Evolutionary conservation across 495 filamentous ascomycete species (phyloP).

Genomic region (Talaromyces borbonicus): DNA sequence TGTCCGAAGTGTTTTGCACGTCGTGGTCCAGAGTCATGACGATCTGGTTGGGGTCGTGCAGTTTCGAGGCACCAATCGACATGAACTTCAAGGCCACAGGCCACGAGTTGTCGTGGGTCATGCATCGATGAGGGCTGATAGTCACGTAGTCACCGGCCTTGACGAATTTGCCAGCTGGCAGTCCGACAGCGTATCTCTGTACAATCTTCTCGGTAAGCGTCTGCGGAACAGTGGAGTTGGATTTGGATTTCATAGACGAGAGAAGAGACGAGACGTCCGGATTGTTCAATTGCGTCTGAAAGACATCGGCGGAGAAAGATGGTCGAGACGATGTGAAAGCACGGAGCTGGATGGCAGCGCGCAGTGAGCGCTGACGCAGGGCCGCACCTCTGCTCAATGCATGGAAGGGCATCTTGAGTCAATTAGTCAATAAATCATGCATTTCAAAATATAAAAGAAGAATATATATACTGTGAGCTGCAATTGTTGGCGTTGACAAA

Average conservation of each 20-base stretch:
- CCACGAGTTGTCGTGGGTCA: slow-evolving; percentile 93
- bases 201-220: slow-evolving; percentile 92
- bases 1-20: slow-evolving; percentile 75
- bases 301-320: slow-evolving; percentile 32
- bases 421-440: not conserved
- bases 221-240: slow-evolving; percentile 38
- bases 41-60: slow-evolving; percentile 64
- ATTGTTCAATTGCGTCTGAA: slow-evolving; percentile 41
- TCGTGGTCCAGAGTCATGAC: slow-evolving; percentile 93
- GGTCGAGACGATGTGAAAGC: slow-evolving; percentile 30
- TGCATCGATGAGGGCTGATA: slow-evolving; percentile 61
- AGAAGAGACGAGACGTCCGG: slow-evolving; percentile 32
- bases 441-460: not conserved
- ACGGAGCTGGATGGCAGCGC: slow-evolving; percentile 21
- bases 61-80: slow-evolving; percentile 70
- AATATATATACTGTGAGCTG: not conserved
- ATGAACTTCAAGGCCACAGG: slow-evolving; percentile 80
- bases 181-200: slow-evolving; percentile 62
- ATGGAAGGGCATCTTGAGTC: not conserved
- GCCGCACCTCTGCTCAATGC: slow-evolving; percentile 1
- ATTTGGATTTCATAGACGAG: slow-evolving; percentile 28
- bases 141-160: slow-evolving; percentile 75
- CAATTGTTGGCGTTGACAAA: slow-evolving; percentile 2
- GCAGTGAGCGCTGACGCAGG: slow-evolving; percentile 11
- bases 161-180: slow-evolving; percentile 62